phyloP scores from a whole-genome alignment of 2,329 filamentous ascomycete genomes.

The Sarocladium brachiariae region DNA sequence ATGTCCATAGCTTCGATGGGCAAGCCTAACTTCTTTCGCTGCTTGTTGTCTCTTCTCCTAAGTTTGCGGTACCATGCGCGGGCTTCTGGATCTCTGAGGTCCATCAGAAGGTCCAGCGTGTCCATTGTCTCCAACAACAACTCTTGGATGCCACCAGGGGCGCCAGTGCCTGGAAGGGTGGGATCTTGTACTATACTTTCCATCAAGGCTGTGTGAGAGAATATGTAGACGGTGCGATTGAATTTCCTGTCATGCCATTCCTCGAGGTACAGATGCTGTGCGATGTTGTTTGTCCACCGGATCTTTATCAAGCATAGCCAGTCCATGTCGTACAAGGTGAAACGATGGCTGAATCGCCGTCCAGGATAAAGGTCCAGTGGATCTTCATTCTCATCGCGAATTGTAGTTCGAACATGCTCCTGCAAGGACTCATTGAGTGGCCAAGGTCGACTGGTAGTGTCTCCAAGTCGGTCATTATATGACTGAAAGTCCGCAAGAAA shows the following conservation, averaged over 20 bases:
- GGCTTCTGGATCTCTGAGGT: background rate
- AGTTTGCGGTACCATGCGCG: background rate
- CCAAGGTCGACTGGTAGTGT: background rate
- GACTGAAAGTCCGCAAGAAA: background rate
- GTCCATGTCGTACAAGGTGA: background rate
- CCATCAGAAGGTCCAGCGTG: background rate
- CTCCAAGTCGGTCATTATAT: background rate
- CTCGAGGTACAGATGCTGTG: background rate
- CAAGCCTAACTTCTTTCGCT: background rate
- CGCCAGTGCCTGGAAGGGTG: background rate
- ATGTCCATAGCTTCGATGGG: background rate
- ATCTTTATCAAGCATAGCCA: background rate
- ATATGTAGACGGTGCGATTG: background rate
- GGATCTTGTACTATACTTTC: background rate
- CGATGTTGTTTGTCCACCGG: background rate
- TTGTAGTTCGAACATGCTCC: background rate
- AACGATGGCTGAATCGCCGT: background rate
- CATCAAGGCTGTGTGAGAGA: background rate
- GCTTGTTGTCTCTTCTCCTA: background rate
- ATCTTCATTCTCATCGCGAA: background rate
- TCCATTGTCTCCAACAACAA: background rate
- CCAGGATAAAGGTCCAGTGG: too few relatives aligned
- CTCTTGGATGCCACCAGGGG: background rate
- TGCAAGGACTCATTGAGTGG: background rate
- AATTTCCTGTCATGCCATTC: background rate